These are phyloP conservation scores for Coemansia sp. DNA, from an alignment of 192 early-diverging fungal genomes.

Conservation along the genomic window DNA sequence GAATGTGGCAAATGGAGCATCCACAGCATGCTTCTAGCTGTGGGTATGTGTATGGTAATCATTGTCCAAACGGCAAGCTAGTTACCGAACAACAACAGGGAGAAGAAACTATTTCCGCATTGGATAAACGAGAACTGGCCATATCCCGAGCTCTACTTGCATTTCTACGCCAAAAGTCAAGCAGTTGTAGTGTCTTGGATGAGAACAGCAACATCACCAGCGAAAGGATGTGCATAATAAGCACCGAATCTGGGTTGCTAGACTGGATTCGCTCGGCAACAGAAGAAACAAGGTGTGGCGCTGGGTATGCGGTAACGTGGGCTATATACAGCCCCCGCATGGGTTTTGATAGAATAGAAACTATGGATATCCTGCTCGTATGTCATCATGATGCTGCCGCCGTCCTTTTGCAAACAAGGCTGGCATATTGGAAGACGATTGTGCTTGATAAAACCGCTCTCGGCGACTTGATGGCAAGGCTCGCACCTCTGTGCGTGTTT, in stretches of 20 bases:
- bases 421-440: not conserved
- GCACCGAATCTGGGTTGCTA: conserved; percentile 18
- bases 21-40: not conserved
- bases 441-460: conserved; percentile 2
- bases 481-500: not conserved
- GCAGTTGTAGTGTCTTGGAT: not conserved
- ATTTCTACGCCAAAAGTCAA: not conserved
- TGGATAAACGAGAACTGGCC: not conserved
- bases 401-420: conserved; percentile 2
- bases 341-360: not conserved
- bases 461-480: not conserved
- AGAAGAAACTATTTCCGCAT: not conserved
- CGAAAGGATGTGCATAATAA: conserved; percentile 11
- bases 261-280: conserved; percentile 24
- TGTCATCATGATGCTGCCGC: not conserved
- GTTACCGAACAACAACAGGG: not conserved
- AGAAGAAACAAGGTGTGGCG: not conserved
- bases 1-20: conserved; percentile 36
- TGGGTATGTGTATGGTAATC: not conserved
- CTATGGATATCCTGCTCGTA: not conserved
- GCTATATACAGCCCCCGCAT: not conserved
- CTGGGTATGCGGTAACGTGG: not conserved
- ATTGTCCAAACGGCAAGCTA: not conserved
- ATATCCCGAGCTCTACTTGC: not conserved
- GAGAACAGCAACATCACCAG: not conserved